Evolutionary conservation across 192 early-diverging fungal species (phyloP), one percentile per base, ranked within the genome.

Genomic region (Coemansia sp.): DNA sequence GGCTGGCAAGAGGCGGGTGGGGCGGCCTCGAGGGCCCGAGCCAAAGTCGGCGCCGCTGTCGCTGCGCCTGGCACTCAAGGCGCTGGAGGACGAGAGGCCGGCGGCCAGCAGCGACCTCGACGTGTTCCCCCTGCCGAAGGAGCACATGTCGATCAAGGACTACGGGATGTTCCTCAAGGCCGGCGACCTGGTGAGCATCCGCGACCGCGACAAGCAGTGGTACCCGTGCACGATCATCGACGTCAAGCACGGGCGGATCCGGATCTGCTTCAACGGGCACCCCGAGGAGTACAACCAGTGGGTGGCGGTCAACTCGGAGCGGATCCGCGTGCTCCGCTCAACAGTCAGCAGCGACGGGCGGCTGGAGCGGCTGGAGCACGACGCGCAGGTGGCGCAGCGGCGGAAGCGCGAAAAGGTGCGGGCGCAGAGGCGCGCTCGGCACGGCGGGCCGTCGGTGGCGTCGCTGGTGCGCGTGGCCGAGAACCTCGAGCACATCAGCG

Each of bases 131-230:
- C 64, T 82, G 34, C 80, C 85, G 15, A 75, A 72, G 38, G 75
- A 83, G 59, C 73, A 74, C 57, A 77, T 84, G 72, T 45, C 85
- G 39, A 67, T 64, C 37, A 70, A 69, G 55, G 85, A 86, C 37
- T 86, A 80, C 60, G 60, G 66, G 32, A 59, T 74, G 39, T 83
- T 82, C 53, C 68, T 80, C 48, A 70, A 74, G 23, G 37, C 69
- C 6, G 76, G 77, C 45, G 80, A 78, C 62, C 48, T 63, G 41
- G 68, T 86, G 41, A 69, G 73, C 32, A 70, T 86, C 62, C 77
- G 85, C 39, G 81, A 72, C 34, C 69, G 63, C 19, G 75, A 73
- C 72, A 80, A 72, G 72, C 72, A 78, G 67, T 86, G 85, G 85
- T 68, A 75, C 70, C 67, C 74, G 42, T 76, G 77, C 68, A 77